A percentile compares a stretch with the other conserved stretches of the same genome.
Conservation (phyloP, 2,329 filamentous ascomycete genomes). For the Purpureocillium lavendulum region DNA sequence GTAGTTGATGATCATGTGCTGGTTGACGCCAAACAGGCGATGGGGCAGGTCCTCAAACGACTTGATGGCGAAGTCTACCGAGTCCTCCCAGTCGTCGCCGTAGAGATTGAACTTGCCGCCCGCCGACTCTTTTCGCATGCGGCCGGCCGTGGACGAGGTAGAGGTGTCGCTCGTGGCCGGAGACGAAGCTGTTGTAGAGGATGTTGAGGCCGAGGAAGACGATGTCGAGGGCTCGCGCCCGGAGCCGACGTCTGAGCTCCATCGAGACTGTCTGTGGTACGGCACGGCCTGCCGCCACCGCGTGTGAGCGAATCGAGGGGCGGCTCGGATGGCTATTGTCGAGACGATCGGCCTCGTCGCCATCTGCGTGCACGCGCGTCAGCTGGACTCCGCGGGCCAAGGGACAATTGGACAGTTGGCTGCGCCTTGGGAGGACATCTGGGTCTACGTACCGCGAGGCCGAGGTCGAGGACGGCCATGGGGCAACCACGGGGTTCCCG, state of each 20-base stretch:
- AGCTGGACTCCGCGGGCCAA: background rate
- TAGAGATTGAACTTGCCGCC: slow-evolving; percentile 26
- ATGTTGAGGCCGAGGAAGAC: background rate
- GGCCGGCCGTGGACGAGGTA: slow-evolving; percentile 1
- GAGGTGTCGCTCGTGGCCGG: background rate
- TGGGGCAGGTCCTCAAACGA: slow-evolving; percentile 37
- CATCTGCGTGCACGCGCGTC: too few species aligned
- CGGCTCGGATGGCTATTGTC: too few species aligned
- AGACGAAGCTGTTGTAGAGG: slow-evolving; percentile 6
- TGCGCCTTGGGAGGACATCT: background rate
- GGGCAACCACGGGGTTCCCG: too few species aligned
- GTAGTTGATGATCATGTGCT: slow-evolving; percentile 91
- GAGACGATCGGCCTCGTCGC: too few species aligned
- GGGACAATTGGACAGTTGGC: slow-evolving; percentile 4
- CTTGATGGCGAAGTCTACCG: slow-evolving; percentile 30
- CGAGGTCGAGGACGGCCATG: slow-evolving; percentile 7
- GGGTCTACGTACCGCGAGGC: slow-evolving; percentile 5
- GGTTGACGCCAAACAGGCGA: slow-evolving; percentile 78
- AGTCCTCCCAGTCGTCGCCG: slow-evolving; percentile 34
- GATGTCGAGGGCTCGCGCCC: background rate
- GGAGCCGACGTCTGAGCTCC: too few species aligned
- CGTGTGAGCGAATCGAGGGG: too few species aligned
- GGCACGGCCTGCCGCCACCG: too few species aligned
- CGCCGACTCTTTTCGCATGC: slow-evolving; percentile 14
- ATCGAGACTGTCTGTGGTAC: too few species aligned